Evolutionary conservation across 2,329 filamentous ascomycete species (phyloP).

Genomic region (Fusarium solani-melongenae): DNA sequence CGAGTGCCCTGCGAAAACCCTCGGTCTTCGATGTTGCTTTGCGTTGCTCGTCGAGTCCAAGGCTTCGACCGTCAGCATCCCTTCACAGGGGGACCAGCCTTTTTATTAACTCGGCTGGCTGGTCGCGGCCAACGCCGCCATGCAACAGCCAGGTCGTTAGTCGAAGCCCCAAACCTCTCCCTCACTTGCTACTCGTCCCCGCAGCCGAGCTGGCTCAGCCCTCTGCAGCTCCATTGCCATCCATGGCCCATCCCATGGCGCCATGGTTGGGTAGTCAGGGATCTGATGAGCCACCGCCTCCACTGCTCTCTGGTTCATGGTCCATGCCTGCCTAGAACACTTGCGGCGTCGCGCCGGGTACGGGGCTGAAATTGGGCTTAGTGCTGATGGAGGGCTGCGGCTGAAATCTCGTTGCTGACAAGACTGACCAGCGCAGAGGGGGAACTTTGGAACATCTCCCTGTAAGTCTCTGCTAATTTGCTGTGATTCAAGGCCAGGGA

Average conservation of each 20-base stretch:
- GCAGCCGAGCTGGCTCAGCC: slow-evolving; percentile 40
- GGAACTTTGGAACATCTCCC: slow-evolving; percentile 20
- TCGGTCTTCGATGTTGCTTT: slow-evolving; percentile 2
- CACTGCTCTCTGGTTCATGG: slow-evolving; percentile 25
- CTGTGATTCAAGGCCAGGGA: background rate
- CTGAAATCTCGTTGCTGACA: slow-evolving; percentile 40
- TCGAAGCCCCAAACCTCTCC: slow-evolving; percentile 17
- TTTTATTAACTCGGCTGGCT: slow-evolving; percentile 27
- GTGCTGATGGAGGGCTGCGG: slow-evolving; percentile 44
- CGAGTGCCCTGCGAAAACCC: slow-evolving; percentile 14
- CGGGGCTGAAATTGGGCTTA: slow-evolving; percentile 38
- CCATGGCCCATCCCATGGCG: slow-evolving; percentile 24
- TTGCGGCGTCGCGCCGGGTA: slow-evolving; percentile 24
- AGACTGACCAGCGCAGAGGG: slow-evolving; percentile 19
- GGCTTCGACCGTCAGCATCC: slow-evolving; percentile 6
- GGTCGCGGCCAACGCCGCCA: slow-evolving; percentile 12
- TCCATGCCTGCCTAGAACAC: slow-evolving; percentile 14
- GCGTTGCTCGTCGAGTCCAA: background rate
- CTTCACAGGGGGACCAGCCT: slow-evolving; percentile 22
- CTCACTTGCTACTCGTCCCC: slow-evolving; percentile 26
- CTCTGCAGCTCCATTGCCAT: slow-evolving; percentile 15
- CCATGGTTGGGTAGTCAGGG: slow-evolving; percentile 33
- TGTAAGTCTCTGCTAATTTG: background rate
- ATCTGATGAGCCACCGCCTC: slow-evolving; percentile 41
- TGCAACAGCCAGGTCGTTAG: slow-evolving; percentile 11